phyloP scores from a whole-genome alignment of 352 stramenopile genomes.

The Thalassiosira sp. region DNA sequence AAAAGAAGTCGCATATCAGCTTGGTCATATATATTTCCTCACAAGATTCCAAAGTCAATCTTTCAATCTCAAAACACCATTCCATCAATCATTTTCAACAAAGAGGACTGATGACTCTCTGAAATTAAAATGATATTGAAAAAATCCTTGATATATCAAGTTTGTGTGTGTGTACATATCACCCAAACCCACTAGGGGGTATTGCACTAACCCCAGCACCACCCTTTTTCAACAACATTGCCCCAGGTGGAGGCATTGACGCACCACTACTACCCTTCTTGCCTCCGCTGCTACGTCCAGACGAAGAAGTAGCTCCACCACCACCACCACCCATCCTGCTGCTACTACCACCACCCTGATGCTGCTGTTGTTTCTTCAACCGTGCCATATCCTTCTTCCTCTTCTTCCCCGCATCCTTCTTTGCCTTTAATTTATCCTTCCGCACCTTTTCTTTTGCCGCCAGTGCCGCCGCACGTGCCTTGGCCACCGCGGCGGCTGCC shows the following conservation, averaged over 20 bases:
- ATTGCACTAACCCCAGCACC: constrained; percentile 1
- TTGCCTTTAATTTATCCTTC: constrained; percentile 34
- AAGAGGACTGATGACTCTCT: no score
- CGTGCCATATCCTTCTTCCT: background rate
- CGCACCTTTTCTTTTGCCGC: constrained; percentile 16
- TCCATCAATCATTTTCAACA: no score
- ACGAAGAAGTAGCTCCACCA: no score
- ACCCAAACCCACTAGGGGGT: constrained; percentile 21
- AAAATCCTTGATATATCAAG: no score
- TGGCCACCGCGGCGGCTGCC: constrained; percentile 24
- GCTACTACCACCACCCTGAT: constrained; percentile 9
- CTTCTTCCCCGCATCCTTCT: constrained; percentile 21
- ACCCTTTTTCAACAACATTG: constrained; percentile 42
- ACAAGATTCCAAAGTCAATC: no score
- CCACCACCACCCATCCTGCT: background rate
- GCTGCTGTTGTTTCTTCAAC: constrained; percentile 5
- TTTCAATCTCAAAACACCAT: no score
- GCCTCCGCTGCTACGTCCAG: no score
- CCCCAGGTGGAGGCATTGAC: constrained; percentile 12
- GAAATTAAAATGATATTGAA: no score
- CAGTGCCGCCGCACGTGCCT: constrained; percentile 14
- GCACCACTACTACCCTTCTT: constrained; percentile 6
- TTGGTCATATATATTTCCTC: no score
- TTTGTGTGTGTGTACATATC: background rate
- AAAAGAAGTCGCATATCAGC: no score